Percentiles rank a stretch among this genome's conserved stretches.
Conservation (phyloP, 495 filamentous ascomycete species). For the Lasiosphaeris hirsuta region DNA sequence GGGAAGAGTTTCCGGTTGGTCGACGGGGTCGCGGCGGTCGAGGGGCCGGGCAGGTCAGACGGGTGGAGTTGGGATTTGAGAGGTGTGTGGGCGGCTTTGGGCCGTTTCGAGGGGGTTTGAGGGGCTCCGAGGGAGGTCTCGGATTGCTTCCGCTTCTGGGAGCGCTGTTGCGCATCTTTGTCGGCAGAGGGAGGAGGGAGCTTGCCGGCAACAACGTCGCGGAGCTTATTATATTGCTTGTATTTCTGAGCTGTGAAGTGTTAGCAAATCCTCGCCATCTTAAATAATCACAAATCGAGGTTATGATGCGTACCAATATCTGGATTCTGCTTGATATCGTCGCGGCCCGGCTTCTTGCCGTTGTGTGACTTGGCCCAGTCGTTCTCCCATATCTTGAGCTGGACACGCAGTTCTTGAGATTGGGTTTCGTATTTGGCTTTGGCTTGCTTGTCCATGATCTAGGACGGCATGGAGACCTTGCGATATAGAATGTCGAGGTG, state of each 20-base stretch:
- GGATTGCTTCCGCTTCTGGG: conserved; percentile 31
- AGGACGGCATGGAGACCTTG: not conserved
- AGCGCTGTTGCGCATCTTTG: conserved; percentile 35
- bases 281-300: not conserved
- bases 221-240: conserved; percentile 77
- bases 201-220: conserved; percentile 57
- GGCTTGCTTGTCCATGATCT: conserved; percentile 43
- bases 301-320: conserved; percentile 62
- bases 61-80: conserved; percentile 29
- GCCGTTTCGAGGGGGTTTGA: conserved; percentile 47
- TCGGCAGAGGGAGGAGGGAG: conserved; percentile 22
- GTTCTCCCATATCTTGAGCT: conserved; percentile 86
- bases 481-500: no score
- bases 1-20: conserved; percentile 52
- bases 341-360: conserved; percentile 73
- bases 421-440: conserved; percentile 37
- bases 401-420: conserved; percentile 56
- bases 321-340: conserved; percentile 82
- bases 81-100: conserved; percentile 34
- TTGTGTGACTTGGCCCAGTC: conserved; percentile 64
- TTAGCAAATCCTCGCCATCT: not conserved
- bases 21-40: conserved; percentile 60
- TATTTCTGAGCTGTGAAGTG: conserved; percentile 71
- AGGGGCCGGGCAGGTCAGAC: conserved; percentile 38
- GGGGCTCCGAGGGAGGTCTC: conserved; percentile 34